Conservation (phyloP, 164 flowering plant species). For the Chimonanthus salicifolius region DNA sequence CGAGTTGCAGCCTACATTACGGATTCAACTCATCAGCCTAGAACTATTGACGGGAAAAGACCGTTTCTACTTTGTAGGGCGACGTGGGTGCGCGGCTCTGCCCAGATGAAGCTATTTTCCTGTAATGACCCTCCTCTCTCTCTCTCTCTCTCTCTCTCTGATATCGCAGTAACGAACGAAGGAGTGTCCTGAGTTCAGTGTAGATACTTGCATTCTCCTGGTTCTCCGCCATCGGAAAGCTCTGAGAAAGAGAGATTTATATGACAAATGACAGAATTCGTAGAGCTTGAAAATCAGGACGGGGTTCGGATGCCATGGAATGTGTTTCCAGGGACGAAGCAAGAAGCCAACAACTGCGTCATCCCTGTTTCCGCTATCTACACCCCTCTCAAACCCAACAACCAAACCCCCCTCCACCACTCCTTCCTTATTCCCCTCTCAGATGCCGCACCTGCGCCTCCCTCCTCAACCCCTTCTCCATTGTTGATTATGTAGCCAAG, state of each 20-base stretch:
- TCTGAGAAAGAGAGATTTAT: neutral
- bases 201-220: no score
- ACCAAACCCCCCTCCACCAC: conserved; percentile 43
- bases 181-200: no score
- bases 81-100: no score
- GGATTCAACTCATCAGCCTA: no score
- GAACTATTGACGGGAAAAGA: no score
- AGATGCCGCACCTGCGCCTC: conserved; percentile 88
- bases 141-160: no score
- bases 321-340: conserved; percentile 82
- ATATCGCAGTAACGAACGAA: no score
- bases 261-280: conserved; percentile 64
- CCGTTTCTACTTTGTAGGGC: no score
- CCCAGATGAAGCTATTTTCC: no score
- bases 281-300: conserved; percentile 66
- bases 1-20: no score
- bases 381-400: conserved; percentile 63
- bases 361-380: conserved; percentile 80
- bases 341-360: conserved; percentile 50
- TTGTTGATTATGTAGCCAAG: conserved; percentile 74
- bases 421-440: conserved; percentile 74
- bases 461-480: conserved; percentile 77
- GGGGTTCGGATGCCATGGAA: conserved; percentile 96
- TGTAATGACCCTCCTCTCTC: no score
- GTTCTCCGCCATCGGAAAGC: neutral